A percentile compares a stretch with the other conserved stretches of the same genome.
Evolutionary conservation across 2,329 filamentous ascomycete species (phyloP).

Genomic region (Venturia asperata): DNA sequence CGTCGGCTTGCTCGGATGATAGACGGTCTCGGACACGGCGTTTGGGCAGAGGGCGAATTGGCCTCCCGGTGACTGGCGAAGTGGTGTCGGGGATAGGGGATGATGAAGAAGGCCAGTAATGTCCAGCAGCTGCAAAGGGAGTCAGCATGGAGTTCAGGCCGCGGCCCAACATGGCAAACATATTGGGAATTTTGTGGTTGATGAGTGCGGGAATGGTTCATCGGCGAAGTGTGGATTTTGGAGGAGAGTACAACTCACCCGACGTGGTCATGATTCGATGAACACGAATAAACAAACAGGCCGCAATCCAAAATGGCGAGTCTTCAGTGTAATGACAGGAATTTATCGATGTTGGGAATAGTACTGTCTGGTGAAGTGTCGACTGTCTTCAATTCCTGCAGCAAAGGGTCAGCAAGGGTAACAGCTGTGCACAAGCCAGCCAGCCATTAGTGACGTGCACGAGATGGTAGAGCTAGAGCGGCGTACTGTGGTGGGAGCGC

Average conservation of each 20-base stretch:
- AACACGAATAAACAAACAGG: conserved; percentile 3
- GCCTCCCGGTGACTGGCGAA: conserved; percentile 75
- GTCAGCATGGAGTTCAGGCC: conserved; percentile 11
- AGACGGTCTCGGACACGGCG: conserved; percentile 80
- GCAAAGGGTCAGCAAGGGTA: conserved; percentile 1
- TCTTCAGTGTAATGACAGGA: background rate
- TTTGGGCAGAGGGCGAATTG: conserved; percentile 87
- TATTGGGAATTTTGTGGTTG: conserved; percentile 9
- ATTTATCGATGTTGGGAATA: background rate
- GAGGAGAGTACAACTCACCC: conserved; percentile 1
- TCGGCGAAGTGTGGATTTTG: background rate
- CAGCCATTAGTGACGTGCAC: conserved; percentile 4
- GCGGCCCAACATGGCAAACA: conserved; percentile 10
- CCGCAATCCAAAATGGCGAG: background rate
- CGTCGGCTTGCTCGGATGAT: conserved; percentile 55
- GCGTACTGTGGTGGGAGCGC: background rate
- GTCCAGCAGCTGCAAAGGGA: conserved; percentile 10
- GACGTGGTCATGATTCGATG: conserved; percentile 11
- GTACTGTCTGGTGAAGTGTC: background rate
- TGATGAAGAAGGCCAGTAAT: conserved; percentile 13
- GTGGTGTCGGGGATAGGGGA: conserved; percentile 59
- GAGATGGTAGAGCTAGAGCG: background rate
- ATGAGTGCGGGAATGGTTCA: conserved; percentile 7
- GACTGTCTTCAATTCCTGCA: background rate
- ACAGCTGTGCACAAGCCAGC: conserved; percentile 7